These are phyloP conservation scores for Coniosporium tulheliwenetii DNA, from an alignment of 2,329 filamentous ascomycete genomes.

Conservation along the genomic window DNA sequence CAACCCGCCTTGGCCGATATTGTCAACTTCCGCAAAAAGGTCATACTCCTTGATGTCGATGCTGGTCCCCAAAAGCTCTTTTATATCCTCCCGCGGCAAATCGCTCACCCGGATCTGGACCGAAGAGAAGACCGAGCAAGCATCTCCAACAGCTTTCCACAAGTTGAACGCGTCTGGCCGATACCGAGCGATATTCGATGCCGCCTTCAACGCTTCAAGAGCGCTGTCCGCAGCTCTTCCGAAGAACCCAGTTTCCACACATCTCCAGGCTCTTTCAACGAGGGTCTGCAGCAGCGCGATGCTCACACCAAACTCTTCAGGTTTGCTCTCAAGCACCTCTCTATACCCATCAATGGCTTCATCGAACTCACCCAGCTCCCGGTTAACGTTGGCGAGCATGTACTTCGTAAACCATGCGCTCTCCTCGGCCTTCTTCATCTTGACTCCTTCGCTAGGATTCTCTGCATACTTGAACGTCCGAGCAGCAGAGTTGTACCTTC, in stretches of 20 bases:
- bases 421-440: constrained; percentile 44
- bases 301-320: constrained; percentile 69
- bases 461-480: constrained; percentile 82
- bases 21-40: constrained; percentile 54
- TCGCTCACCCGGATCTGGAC: constrained; percentile 51
- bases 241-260: constrained; percentile 70
- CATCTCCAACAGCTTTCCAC: constrained; percentile 86
- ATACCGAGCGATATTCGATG: constrained; percentile 42
- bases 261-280: constrained; percentile 64
- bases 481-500: constrained; percentile 82
- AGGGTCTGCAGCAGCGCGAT: constrained; percentile 80
- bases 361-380: constrained; percentile 82
- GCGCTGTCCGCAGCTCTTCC: constrained; percentile 66
- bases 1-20: constrained; percentile 30
- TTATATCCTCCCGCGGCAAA: constrained; percentile 45
- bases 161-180: constrained; percentile 71
- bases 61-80: constrained; percentile 32
- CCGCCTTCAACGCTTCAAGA: constrained; percentile 51
- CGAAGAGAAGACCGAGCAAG: constrained; percentile 68
- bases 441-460: constrained; percentile 47
- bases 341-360: constrained; percentile 66
- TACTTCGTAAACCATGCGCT: constrained; percentile 84
- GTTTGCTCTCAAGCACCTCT: constrained; percentile 50
- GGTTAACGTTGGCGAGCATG: constrained; percentile 88
- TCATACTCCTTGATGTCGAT: constrained; percentile 42